Conservation (phyloP, 202 grass and related monocot genomes). For the Hordeum pubiflorum region DNA sequence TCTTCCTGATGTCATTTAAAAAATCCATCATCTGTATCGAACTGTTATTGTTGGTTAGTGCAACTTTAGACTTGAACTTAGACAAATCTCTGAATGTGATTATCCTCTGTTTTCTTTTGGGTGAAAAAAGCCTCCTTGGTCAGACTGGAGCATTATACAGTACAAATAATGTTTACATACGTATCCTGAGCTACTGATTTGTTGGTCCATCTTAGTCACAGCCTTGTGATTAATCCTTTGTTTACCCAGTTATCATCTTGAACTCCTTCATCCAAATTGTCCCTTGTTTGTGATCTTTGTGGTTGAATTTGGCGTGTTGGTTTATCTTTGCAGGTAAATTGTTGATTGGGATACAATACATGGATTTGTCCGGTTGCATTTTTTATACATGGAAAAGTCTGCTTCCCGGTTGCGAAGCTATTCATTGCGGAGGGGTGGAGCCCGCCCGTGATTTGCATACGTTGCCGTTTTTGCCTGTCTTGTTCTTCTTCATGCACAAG, state of each 20-base stretch:
- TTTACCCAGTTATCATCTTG: background rate
- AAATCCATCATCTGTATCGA: no score
- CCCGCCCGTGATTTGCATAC: background rate
- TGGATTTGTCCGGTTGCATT: slow-evolving; percentile 33
- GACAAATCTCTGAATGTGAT: background rate
- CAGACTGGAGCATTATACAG: background rate
- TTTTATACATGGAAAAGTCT: slow-evolving; percentile 30
- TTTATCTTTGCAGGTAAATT: slow-evolving; percentile 30
- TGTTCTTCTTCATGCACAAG: slow-evolving; percentile 1
- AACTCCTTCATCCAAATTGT: background rate
- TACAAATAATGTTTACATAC: background rate
- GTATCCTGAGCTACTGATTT: background rate
- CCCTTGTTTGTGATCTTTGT: background rate
- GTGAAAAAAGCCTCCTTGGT: background rate
- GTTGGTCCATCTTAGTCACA: background rate
- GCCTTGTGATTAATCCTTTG: background rate
- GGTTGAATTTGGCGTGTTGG: background rate
- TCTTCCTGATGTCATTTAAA: no score
- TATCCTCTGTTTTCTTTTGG: background rate
- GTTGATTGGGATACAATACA: slow-evolving; percentile 30
- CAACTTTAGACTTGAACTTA: no score
- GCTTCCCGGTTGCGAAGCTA: slow-evolving; percentile 38
- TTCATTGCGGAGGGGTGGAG: slow-evolving; percentile 32
- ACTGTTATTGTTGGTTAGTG: no score
- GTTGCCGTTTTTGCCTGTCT: background rate